A percentile compares a stretch with the other conserved stretches of the same genome.
Evolutionary conservation across 2,329 filamentous ascomycete species (phyloP).

Genomic region (Alternaria postmessia): DNA sequence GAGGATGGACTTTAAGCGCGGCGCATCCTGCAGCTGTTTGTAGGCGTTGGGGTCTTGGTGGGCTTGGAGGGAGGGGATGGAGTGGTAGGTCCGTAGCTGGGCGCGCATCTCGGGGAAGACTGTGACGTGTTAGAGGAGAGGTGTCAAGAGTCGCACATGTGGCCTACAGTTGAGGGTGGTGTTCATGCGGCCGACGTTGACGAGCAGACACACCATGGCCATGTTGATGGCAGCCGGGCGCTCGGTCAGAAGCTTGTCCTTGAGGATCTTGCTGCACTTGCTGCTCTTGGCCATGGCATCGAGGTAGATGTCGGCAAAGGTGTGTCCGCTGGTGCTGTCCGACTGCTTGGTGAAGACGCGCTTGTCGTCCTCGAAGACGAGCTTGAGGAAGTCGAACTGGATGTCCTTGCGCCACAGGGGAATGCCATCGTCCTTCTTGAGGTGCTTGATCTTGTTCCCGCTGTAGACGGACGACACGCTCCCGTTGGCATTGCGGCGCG

Average conservation of each 20-base stretch:
- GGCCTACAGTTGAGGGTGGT: constrained; percentile 92
- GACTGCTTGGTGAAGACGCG: constrained; percentile 91
- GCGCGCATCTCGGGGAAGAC: constrained; percentile 99
- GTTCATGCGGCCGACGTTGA: constrained; percentile 98
- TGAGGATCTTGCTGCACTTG: constrained; percentile 98
- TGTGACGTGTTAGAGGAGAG: constrained; percentile 49
- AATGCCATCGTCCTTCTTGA: constrained; percentile 89
- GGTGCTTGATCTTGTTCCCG: constrained; percentile 79
- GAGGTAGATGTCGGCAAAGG: constrained; percentile 95
- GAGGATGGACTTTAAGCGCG: constrained; percentile 92
- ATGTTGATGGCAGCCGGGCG: constrained; percentile 93
- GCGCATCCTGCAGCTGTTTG: constrained; percentile 97
- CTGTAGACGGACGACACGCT: constrained; percentile 73
- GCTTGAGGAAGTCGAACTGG: constrained; percentile 83
- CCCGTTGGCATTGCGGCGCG: constrained; percentile 69
- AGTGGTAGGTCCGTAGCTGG: constrained; percentile 95
- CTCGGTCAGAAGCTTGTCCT: constrained; percentile 94
- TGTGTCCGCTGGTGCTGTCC: constrained; percentile 75
- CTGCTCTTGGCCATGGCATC: constrained; percentile 98
- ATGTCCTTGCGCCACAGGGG: constrained; percentile 88
- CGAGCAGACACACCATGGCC: constrained; percentile 98
- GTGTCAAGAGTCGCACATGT: not conserved
- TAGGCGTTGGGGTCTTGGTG: constrained; percentile 95
- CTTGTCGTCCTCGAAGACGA: constrained; percentile 78
- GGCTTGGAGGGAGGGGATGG: constrained; percentile 94